A percentile compares a stretch with the other conserved stretches of the same genome.
Conservation (phyloP, 1,139 yeast species). For the Hemisphaericaspora lyxosophila region DNA sequence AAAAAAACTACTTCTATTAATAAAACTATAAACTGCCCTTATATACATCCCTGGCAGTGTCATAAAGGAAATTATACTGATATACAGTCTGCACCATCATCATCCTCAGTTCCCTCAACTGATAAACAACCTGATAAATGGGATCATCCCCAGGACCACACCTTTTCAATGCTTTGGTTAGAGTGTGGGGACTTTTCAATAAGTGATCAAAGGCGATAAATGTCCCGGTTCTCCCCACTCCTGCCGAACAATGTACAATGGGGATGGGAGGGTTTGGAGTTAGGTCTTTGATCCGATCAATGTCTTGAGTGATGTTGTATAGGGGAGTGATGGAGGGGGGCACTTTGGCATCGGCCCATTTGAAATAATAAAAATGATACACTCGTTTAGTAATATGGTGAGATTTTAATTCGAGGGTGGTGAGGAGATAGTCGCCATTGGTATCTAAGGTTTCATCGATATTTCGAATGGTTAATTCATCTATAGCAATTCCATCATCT, state of each 20-base stretch:
- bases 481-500: conserved; percentile 27
- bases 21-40: too few species aligned
- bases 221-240: conserved; percentile 83
- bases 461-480: conserved; percentile 21
- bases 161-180: conserved; percentile 4
- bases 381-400: conserved; percentile 36
- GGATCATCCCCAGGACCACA: conserved; percentile 8
- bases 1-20: too few species aligned
- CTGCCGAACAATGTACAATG: conserved; percentile 78
- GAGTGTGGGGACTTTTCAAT: conserved; percentile 10
- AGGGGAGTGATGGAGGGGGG: conserved; percentile 46
- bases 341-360: conserved; percentile 58
- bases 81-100: conserved; percentile 67
- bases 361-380: conserved; percentile 51
- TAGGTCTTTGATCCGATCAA: conserved; percentile 16
- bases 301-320: conserved; percentile 25
- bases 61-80: conserved; percentile 55
- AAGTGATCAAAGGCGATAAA: conserved; percentile 67
- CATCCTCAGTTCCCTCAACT: conserved; percentile 54
- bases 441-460: conserved; percentile 18
- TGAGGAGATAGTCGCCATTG: conserved; percentile 28
- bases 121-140: conserved; percentile 27
- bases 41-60: too few species aligned
- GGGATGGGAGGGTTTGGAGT: conserved; percentile 28
- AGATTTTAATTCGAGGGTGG: conserved; percentile 27